Percentiles rank a stretch among this genome's conserved stretches.
phyloP scores from a whole-genome alignment of 352 stramenopile species.

The Globisporangium lucens region DNA sequence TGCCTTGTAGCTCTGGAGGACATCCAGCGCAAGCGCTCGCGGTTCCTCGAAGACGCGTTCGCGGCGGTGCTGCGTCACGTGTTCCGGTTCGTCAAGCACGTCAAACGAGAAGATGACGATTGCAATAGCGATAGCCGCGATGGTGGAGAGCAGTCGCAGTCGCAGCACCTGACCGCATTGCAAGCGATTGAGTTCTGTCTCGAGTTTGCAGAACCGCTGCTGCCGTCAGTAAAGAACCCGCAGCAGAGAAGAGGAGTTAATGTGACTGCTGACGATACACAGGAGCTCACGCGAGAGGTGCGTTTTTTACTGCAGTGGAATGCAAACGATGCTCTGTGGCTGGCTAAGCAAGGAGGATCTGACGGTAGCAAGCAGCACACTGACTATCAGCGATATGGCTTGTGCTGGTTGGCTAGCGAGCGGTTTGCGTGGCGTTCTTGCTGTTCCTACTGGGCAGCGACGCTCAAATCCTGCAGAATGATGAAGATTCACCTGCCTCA shows the following conservation, averaged over 20 bases:
- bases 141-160: neutral
- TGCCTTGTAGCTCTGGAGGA: conserved; percentile 37
- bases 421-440: conserved; percentile 34
- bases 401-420: conserved; percentile 3
- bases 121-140: neutral
- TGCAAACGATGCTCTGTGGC: neutral
- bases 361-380: too few species aligned
- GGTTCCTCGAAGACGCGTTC: conserved; percentile 67
- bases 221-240: conserved; percentile 6
- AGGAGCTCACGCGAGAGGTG: conserved; percentile 1
- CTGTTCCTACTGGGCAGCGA: conserved; percentile 34
- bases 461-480: neutral
- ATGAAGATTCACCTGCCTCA: neutral
- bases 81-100: conserved; percentile 11
- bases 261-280: neutral
- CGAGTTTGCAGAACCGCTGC: conserved; percentile 23
- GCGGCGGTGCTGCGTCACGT: conserved; percentile 39
- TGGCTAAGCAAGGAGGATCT: too few species aligned
- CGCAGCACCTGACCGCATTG: conserved; percentile 5
- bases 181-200: conserved; percentile 22
- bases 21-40: conserved; percentile 60
- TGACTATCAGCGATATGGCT: too few species aligned
- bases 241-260: neutral
- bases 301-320: neutral
- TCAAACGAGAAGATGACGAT: neutral